Base-by-base conservation (phyloP, 2,329 filamentous ascomycete species). In the Phoma sp. region DNA sequence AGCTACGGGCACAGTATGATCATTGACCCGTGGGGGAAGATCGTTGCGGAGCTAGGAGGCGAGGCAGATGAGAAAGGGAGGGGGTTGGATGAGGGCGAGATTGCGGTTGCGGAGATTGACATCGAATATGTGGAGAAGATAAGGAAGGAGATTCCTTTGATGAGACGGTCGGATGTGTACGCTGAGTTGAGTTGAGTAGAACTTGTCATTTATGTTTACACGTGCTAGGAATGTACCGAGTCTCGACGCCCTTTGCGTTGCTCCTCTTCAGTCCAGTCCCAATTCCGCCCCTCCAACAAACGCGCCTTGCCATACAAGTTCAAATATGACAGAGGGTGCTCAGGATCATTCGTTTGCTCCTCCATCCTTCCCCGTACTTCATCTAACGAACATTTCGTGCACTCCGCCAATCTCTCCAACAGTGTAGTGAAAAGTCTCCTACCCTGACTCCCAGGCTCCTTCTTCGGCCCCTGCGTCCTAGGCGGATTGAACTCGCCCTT, bases 1-100 rank as follows among this genome's bases (percentile, higher is more conserved):
- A 96, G 91, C 75, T 96, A 95, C 76, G 94, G 94, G 0, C 88
- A 91, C 72, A 91, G 89, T 65, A 86, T 96, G 79, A 89, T 96
- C 41, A 82, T 97, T 24, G 88, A 91, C 72, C 93, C 94, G 0
- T 96, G 92, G 92, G 94, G 94, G 0, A 82, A 85, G 52, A 83
- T 97, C 1, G 71, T 91, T 36, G 82, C 88, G 3, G 82, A 88
- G 68, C 81, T 88, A 69, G 82, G 81, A 36, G 87, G 86, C 0
- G 76, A 79, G 38, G 67, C 49, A 29, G 67, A 64, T 53, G 76
- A 62, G 58, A 67, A 64, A 64, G 76, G 61, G 57, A 67, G 63
- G 64, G 73, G 66, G 68, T 65, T 55, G 53, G 68, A 62, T 41
- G 61, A 64, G 9, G 76, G 77, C 0, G 76, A 78, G 62, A 72